phyloP scores from a whole-genome alignment of 208 protist genomes.

The Leptomonas seymouri region DNA sequence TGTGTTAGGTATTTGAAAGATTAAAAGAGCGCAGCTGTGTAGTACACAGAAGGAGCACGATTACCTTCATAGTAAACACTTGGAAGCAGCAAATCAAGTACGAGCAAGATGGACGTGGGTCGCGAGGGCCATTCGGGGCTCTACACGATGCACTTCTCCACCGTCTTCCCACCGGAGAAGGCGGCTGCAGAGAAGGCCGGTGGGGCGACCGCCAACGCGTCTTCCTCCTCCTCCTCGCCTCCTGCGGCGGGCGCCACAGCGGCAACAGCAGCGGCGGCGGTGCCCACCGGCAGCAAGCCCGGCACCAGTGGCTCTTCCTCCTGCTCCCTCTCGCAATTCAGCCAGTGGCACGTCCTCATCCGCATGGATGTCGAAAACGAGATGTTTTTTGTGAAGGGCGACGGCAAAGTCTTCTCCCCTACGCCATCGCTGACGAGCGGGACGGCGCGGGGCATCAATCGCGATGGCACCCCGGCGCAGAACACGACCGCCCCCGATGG shows the following conservation, averaged over 20 bases:
- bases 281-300: conserved; percentile 12
- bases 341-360: conserved; percentile 84
- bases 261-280: not conserved
- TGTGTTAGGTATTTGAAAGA: too few species aligned
- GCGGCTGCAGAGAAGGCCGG: conserved; percentile 10
- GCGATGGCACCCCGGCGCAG: conserved; percentile 44
- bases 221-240: conserved; percentile 20
- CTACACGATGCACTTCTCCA: conserved; percentile 87
- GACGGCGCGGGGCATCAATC: conserved; percentile 55
- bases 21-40: too few species aligned
- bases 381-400: conserved; percentile 70
- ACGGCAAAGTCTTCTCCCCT: conserved; percentile 82
- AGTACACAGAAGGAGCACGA: not conserved
- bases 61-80: not conserved
- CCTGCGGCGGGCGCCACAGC: not conserved
- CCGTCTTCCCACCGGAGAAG: conserved; percentile 53
- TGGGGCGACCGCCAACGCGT: conserved; percentile 12
- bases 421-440: conserved; percentile 62
- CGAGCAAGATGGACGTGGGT: conserved; percentile 45
- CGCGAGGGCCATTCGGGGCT: conserved; percentile 75
- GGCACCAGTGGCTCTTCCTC: conserved; percentile 21
- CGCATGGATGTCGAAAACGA: conserved; percentile 82
- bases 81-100: not conserved
- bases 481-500: conserved; percentile 50
- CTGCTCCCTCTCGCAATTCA: conserved; percentile 63